Evolutionary conservation across 306 rosid species (phyloP).

Genomic region (cucumber (Cucumis sativus)): DNA sequence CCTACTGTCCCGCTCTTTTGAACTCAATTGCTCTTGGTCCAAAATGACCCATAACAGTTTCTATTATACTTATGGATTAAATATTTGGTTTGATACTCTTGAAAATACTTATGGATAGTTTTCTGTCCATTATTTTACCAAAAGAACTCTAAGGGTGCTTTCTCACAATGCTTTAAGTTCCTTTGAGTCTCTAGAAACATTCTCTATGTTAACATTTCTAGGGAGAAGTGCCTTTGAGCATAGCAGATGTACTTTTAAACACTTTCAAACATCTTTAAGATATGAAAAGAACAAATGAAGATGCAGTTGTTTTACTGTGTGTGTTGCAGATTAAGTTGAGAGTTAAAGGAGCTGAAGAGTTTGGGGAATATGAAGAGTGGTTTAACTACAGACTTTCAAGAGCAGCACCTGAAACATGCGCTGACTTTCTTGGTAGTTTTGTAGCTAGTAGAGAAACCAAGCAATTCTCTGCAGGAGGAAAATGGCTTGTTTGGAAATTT

Average conservation of each 20-base stretch:
- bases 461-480: constrained; percentile 68
- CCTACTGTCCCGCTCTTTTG: too few species aligned
- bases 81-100: neutral
- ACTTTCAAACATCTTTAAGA: neutral
- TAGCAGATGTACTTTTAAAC: neutral
- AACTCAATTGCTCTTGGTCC: too few species aligned
- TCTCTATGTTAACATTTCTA: neutral
- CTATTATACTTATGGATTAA: neutral
- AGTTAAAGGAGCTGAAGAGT: constrained; percentile 63
- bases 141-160: neutral
- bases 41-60: neutral
- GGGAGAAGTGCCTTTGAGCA: neutral
- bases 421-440: constrained; percentile 88
- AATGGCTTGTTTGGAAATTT: constrained; percentile 98
- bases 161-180: neutral
- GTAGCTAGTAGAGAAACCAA: constrained; percentile 53
- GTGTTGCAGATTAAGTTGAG: constrained; percentile 61
- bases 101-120: neutral
- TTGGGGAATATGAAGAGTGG: constrained; percentile 84
- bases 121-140: neutral
- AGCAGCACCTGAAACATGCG: constrained; percentile 98
- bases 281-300: neutral
- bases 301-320: neutral
- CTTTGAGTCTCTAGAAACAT: neutral
- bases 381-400: constrained; percentile 87